Base-by-base conservation (phyloP, 768 basidiomycete species). In the Obba rivulosa region DNA sequence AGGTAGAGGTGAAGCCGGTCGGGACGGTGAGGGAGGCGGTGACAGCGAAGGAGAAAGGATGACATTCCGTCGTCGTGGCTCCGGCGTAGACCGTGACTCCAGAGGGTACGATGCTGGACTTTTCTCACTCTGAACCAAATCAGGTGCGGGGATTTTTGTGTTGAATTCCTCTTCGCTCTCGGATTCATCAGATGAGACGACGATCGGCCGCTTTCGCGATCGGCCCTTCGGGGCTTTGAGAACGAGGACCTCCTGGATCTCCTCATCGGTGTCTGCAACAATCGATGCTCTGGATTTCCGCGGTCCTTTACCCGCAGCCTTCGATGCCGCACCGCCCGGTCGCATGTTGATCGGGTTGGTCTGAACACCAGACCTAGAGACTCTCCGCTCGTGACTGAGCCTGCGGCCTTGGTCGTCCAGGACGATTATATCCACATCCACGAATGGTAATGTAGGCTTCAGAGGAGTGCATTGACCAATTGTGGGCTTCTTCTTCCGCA, bases 371-470 rank as follows among this genome's bases (percentile, higher is more conserved):
- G 73, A 66, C 40, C 72, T 68, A 3, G 81, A 80, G 9, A 80
- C 68, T 47, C 87, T 71, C 51, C 74, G 69, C 62, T 89, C 87
- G 58, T 79, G 74, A 47, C 73, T 76, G 38, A 89, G 50, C 28
- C 69, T 77, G 43, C 63, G 70, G 11, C 87, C 87, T 24, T 69
- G 59, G 24, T 76, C 73, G 60, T 90, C 86, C 20, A 88, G 47
- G 31, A 85, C 69, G 34, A 81, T 67, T 43, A 90, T 88, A 40
- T 89, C 83, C 43, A 87, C 69, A 35, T 80, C 72, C 11, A 87
- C 73, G 17, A 77, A 62, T 1, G 79, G 76, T 1, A 74, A 69
- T 35, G 68, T 66, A 7, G 73, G 66, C 60, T 64, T 68, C 59
- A 38, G 55, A 50, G 34, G 60, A 28, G 24, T 46, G 34, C 22